phyloP scores from a whole-genome alignment of 2,329 filamentous ascomycete species.

The Venturia oleaginea region DNA sequence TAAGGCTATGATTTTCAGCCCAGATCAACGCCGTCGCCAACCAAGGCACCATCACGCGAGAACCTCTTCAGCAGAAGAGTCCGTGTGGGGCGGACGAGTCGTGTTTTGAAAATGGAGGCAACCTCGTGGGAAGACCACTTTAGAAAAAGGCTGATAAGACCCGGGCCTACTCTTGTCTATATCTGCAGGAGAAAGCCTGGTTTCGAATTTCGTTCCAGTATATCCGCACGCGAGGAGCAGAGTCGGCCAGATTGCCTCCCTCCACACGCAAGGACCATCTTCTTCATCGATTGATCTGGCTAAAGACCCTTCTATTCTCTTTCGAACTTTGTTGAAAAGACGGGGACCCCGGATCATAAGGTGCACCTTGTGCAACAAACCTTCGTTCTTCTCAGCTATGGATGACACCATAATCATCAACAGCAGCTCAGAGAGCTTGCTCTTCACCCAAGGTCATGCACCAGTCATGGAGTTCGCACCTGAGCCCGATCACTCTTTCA shows the following conservation, averaged over 20 bases:
- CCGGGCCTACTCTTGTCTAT: not conserved
- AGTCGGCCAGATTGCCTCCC: not conserved
- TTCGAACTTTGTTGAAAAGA: not conserved
- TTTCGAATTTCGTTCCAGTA: constrained; percentile 2
- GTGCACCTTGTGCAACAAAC: not conserved
- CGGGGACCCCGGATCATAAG: no score
- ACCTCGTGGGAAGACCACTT: not conserved
- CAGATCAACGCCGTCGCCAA: not conserved
- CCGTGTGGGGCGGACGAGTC: not conserved
- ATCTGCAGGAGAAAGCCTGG: not conserved
- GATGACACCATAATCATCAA: not conserved
- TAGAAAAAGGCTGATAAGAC: constrained; percentile 2
- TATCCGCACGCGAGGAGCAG: not conserved
- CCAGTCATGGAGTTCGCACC: not conserved
- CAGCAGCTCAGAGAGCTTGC: constrained; percentile 7
- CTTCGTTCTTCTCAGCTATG: not conserved
- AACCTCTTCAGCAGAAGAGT: not conserved
- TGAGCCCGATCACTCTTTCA: constrained; percentile 3
- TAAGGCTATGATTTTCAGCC: not conserved
- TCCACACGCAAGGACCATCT: not conserved
- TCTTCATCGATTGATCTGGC: not conserved
- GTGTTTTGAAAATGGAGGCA: not conserved
- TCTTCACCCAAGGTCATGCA: not conserved
- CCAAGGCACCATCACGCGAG: not conserved
- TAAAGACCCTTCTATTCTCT: not conserved